Evolutionary conservation across 129 eudicot genomes (phyloP).

Genomic region (Heracleum sosnowskyi): DNA sequence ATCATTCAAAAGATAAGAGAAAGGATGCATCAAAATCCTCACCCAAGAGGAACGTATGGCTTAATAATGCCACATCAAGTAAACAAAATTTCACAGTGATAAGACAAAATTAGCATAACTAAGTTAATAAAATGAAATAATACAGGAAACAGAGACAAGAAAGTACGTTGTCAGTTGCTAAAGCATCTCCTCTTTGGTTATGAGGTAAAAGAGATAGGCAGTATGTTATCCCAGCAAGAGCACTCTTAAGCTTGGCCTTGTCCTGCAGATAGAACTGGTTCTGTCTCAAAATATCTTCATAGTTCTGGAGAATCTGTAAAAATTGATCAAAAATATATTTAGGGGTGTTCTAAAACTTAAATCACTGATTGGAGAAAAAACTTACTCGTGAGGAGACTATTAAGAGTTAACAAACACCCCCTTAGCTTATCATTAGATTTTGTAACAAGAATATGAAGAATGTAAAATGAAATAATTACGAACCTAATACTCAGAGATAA

Average conservation of each 20-base stretch:
- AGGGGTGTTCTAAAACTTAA: not conserved
- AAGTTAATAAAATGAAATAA: not conserved
- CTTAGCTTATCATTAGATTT: not conserved
- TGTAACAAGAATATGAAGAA: not conserved
- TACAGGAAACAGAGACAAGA: not conserved
- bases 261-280: slow-evolving; percentile 72
- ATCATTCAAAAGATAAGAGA: not conserved
- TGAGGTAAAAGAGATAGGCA: slow-evolving; percentile 75
- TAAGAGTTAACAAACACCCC: too few species aligned
- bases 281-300: slow-evolving; percentile 64
- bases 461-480: not conserved
- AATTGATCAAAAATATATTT: not conserved
- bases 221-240: slow-evolving; percentile 61
- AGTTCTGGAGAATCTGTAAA: slow-evolving; percentile 71
- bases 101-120: not conserved
- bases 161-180: slow-evolving; percentile 43
- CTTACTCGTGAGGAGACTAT: too few species aligned
- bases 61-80: not conserved
- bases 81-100: not conserved
- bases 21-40: not conserved
- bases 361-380: too few species aligned
- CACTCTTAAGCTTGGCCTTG: slow-evolving; percentile 69
- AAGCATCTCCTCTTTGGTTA: slow-evolving; percentile 28
- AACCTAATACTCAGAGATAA: not conserved
- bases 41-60: not conserved